Evolutionary conservation across 208 protist species (phyloP).

Genomic region (Eutreptiella sp.): DNA sequence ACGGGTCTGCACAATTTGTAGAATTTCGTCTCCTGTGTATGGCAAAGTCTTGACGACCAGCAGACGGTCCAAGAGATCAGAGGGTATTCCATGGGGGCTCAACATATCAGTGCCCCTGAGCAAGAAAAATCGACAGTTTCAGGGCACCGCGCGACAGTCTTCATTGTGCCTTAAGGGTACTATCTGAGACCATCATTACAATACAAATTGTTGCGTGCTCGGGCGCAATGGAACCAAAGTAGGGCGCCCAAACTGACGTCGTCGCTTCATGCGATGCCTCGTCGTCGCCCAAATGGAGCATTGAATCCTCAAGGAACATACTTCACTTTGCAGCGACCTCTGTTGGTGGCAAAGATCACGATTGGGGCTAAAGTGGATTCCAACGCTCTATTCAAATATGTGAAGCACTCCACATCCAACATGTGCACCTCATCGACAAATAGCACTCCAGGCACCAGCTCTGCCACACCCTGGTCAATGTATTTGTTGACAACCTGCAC

Average conservation of each 20-base stretch:
- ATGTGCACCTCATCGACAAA: constrained; percentile 99
- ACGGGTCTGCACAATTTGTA: constrained; percentile 36
- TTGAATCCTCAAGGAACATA: too few species aligned
- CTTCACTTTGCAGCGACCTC: constrained; percentile 93
- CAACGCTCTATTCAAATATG: constrained; percentile 99
- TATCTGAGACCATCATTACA: too few species aligned
- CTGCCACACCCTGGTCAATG: constrained; percentile 99
- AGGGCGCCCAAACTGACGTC: too few species aligned
- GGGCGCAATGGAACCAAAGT: too few species aligned
- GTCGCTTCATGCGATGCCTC: too few species aligned
- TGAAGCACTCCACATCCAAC: constrained; percentile 99
- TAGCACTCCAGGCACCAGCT: constrained; percentile 99
- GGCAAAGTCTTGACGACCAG: constrained; percentile 97
- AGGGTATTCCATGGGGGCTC: constrained; percentile 98
- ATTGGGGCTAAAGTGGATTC: constrained; percentile 98
- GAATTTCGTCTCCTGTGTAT: constrained; percentile 92
- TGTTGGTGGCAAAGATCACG: constrained; percentile 99
- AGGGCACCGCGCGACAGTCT: too few species aligned
- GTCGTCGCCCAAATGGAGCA: too few species aligned
- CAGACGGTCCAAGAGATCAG: constrained; percentile 98
- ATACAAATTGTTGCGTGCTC: too few species aligned
- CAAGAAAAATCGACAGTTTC: too few species aligned
- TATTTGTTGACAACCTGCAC: constrained; percentile 99
- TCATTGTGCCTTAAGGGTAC: too few species aligned
- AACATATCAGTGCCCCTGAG: constrained; percentile 95